Conservation (phyloP, 108 stramenopile species). For the Nannochloropsis gaditana region DNA sequence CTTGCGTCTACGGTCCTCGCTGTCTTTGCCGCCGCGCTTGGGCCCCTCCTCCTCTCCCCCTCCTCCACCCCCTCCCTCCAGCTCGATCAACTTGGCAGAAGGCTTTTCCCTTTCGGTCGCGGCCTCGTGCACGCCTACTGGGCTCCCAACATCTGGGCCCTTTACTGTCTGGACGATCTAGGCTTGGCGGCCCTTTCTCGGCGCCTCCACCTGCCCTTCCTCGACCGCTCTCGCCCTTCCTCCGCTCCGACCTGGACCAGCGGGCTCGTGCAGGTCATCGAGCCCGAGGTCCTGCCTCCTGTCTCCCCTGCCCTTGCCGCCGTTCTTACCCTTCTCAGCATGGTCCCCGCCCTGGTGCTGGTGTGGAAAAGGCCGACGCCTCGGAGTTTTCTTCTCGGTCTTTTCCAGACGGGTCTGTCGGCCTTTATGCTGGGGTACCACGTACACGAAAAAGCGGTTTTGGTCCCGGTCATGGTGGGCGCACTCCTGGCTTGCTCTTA, state of each 20-base stretch:
- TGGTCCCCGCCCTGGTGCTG: background rate
- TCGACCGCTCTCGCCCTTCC: background rate
- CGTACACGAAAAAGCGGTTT: conserved; percentile 94
- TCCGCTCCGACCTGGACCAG: background rate
- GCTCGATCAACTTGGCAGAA: conserved; percentile 63
- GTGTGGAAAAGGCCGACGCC: conserved; percentile 23
- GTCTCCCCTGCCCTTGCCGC: conserved; percentile 52
- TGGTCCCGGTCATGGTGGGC: conserved; percentile 70
- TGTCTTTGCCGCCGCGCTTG: conserved; percentile 54
- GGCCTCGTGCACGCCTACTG: conserved; percentile 95
- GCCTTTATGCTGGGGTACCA: conserved; percentile 61
- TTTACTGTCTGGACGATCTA: conserved; percentile 59
- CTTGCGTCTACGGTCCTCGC: conserved; percentile 59
- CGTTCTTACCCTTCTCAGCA: background rate
- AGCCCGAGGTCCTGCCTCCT: background rate
- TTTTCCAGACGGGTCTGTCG: conserved; percentile 29
- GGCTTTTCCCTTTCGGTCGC: conserved; percentile 91
- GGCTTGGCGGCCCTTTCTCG: background rate
- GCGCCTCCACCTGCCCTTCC: background rate
- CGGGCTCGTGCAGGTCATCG: conserved; percentile 21
- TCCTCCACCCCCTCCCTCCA: conserved; percentile 25
- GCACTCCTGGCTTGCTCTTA: conserved; percentile 30
- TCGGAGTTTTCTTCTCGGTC: conserved; percentile 9
- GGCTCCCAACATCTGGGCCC: conserved; percentile 93
- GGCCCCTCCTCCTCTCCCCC: background rate